These are phyloP conservation scores for Gossypium raimondii DNA, from an alignment of 345 rosid species.

Conservation along the genomic window DNA sequence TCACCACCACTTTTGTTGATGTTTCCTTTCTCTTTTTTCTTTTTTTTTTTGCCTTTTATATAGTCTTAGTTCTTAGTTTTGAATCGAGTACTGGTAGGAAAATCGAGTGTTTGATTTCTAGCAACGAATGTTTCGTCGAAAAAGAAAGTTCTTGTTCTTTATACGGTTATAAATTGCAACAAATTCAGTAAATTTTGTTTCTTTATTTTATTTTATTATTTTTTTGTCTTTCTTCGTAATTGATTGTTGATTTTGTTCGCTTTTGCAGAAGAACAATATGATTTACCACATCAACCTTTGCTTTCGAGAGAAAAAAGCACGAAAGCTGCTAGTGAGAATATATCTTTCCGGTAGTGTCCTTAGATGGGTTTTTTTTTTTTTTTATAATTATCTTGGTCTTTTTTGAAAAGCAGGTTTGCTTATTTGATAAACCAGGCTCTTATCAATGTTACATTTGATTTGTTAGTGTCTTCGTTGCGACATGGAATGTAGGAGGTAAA, in stretches of 20 bases:
- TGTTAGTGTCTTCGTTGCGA: constrained; percentile 76
- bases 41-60: neutral
- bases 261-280: constrained; percentile 42
- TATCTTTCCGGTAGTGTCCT: constrained; percentile 52
- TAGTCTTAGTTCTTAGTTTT: constrained; percentile 5
- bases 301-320: constrained; percentile 31
- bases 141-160: constrained; percentile 20
- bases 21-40: neutral
- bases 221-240: constrained; percentile 1
- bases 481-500: constrained; percentile 98
- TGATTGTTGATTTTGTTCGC: constrained; percentile 8
- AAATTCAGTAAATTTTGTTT: neutral
- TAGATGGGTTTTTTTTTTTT: neutral
- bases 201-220: neutral
- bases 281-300: constrained; percentile 41
- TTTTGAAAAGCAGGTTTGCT: neutral
- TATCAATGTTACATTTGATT: constrained; percentile 1
- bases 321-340: constrained; percentile 39
- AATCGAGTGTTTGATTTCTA: constrained; percentile 22
- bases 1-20: neutral
- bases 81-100: constrained; percentile 4
- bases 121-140: constrained; percentile 13
- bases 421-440: neutral
- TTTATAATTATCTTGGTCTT: neutral
- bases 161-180: neutral